Evolutionary conservation across 768 basidiomycete genomes (phyloP), one percentile per base, ranked within the genome.

Genomic region (Lentinula lateritia): DNA sequence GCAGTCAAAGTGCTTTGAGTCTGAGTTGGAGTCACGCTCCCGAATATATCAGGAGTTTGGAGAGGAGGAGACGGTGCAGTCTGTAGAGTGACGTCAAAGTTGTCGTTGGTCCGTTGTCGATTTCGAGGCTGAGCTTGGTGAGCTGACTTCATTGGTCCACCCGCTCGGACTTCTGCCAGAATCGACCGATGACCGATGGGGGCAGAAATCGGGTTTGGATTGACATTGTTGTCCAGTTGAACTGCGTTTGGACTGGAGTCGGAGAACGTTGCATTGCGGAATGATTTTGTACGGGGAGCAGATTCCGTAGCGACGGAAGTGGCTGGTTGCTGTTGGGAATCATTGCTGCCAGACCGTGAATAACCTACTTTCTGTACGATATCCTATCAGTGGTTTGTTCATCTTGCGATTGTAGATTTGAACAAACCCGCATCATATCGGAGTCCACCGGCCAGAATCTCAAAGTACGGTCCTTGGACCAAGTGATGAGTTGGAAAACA

Each of bases 391-490:
- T 46, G 6, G 10, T 5, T 58, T 6, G 34, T 6, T 32, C 18
- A 46, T 8, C 3, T 34, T 13, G 20, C 20, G 43, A 45, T 23
- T 8, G 9, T 35, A 54, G 18, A 41, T 4, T 16, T 6, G 8
- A 13, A 13, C 45, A 32, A 65, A 85, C 92, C 79, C 88, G 81
- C 77, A 91, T 85, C 42, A 80, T 80, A 38, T 89, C 87, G 1
- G 77, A 72, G 58, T 86, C 84, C 2, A 98, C 81, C 0, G 94
- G 96, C 92, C 94, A 96, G 69, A 98, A 91, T 13, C 93, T 79
- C 38, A 99, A 73, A 0, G 92, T 95, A 18, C 93, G 84, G 69
- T 98, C 97, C 70, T 94, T 95, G 1, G 93, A 92, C 83, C 83
- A 84, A 1, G 82, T 84, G 41, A 84, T 82, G 2, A 85, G 76